A percentile compares a stretch with the other conserved stretches of the same genome.
These are phyloP conservation scores for Hypericum perforatum DNA, from an alignment of 345 rosid species.

Conservation along the genomic window DNA sequence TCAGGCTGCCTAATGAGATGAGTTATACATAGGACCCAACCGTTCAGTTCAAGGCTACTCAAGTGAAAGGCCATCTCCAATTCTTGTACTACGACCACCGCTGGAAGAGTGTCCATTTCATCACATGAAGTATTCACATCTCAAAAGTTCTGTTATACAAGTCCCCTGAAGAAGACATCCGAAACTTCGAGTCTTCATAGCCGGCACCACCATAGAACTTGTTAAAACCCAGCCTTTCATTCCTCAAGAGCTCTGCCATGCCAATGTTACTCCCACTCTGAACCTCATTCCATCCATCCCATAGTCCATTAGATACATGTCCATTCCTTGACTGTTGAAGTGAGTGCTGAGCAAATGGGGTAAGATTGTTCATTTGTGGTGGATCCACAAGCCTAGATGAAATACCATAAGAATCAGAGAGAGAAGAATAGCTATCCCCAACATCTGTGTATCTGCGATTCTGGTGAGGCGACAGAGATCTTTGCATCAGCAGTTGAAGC, in stretches of 20 bases:
- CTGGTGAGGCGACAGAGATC: slow-evolving; percentile 51
- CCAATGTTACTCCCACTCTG: slow-evolving; percentile 47
- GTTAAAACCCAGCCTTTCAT: slow-evolving; percentile 51
- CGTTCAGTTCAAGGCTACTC: slow-evolving; percentile 10
- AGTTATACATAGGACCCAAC: slow-evolving; percentile 17
- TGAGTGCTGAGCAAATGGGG: slow-evolving; percentile 41
- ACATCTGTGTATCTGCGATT: slow-evolving; percentile 35
- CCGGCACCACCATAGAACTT: slow-evolving; percentile 38
- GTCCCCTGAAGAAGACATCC: slow-evolving; percentile 61
- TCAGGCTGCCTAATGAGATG: slow-evolving; percentile 25
- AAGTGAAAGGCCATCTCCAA: background rate
- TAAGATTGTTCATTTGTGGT: slow-evolving; percentile 40
- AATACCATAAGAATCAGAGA: slow-evolving; percentile 41
- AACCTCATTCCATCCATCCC: slow-evolving; percentile 70
- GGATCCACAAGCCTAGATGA: slow-evolving; percentile 55
- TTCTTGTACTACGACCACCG: slow-evolving; percentile 11
- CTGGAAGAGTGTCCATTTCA: slow-evolving; percentile 14
- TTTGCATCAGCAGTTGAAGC: slow-evolving; percentile 53
- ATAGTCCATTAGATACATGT: slow-evolving; percentile 46
- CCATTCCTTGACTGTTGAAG: slow-evolving; percentile 52
- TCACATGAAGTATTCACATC: slow-evolving; percentile 34
- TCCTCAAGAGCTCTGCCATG: slow-evolving; percentile 61
- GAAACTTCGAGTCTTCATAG: slow-evolving; percentile 57
- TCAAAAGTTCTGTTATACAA: slow-evolving; percentile 62
- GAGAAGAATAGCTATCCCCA: slow-evolving; percentile 46